Evolutionary conservation across 257 asterid genomes (phyloP).

Genomic region (Schizonepeta tenuifolia): DNA sequence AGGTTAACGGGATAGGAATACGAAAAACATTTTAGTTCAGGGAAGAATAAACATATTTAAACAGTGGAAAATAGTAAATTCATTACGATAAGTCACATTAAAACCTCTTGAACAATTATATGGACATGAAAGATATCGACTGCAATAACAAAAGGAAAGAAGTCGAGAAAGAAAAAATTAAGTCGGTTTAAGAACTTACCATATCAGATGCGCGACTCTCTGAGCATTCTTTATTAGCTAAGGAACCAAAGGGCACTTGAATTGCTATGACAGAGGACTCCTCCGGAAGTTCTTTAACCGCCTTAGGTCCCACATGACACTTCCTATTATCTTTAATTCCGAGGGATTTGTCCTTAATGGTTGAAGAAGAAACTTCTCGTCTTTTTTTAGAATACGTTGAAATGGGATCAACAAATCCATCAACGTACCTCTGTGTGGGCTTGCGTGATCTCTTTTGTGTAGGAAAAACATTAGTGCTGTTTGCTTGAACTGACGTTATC

Average conservation of each 20-base stretch:
- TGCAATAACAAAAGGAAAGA: not conserved
- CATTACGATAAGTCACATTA: too few species aligned
- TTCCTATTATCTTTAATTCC: slow-evolving; percentile 57
- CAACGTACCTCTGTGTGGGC: slow-evolving; percentile 92
- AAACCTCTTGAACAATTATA: too few species aligned
- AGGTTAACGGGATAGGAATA: not conserved
- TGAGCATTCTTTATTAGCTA: slow-evolving; percentile 55
- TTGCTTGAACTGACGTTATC: slow-evolving; percentile 32
- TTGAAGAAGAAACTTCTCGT: slow-evolving; percentile 50
- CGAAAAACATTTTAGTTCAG: not conserved
- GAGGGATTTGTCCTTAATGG: slow-evolving; percentile 48
- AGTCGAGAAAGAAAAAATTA: not conserved
- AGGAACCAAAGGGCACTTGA: slow-evolving; percentile 94
- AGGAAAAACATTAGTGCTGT: slow-evolving; percentile 37
- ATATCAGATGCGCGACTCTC: slow-evolving; percentile 33
- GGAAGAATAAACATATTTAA: not conserved
- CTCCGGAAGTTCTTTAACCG: slow-evolving; percentile 49
- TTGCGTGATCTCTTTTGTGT: slow-evolving; percentile 77
- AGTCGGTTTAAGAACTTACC: slow-evolving; percentile 37
- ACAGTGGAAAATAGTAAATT: too few species aligned
- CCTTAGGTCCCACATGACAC: slow-evolving; percentile 45
- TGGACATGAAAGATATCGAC: not conserved
- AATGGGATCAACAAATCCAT: slow-evolving; percentile 61
- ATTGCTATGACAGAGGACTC: slow-evolving; percentile 71
- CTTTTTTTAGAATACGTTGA: slow-evolving; percentile 45